A percentile compares a stretch with the other conserved stretches of the same genome.
These are phyloP conservation scores for Aspergillus sp. DNA, from an alignment of 2,329 filamentous ascomycete species.

Conservation along the genomic window DNA sequence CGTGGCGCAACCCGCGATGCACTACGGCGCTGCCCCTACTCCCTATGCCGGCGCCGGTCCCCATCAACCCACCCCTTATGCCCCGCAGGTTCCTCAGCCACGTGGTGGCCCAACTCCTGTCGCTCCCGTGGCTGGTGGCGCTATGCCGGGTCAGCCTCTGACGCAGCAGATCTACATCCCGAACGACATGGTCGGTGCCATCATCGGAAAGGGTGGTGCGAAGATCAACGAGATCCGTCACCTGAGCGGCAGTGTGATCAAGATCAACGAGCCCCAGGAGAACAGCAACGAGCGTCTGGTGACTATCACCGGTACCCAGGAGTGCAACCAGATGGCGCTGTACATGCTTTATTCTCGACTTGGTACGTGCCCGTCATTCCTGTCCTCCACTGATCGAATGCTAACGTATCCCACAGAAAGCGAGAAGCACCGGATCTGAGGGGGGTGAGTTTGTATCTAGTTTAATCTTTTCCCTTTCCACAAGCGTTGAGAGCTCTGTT, in stretches of 20 bases:
- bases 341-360: constrained; percentile 99
- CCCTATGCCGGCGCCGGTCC: constrained; percentile 78
- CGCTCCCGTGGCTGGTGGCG: constrained; percentile 63
- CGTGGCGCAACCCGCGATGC: constrained; percentile 65
- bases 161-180: constrained; percentile 99
- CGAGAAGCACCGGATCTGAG: constrained; percentile 70
- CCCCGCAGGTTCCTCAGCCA: constrained; percentile 58
- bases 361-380: constrained; percentile 54
- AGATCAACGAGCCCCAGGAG: constrained; percentile 99
- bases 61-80: constrained; percentile 71
- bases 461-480: constrained; percentile 12
- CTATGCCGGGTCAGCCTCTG: constrained; percentile 76
- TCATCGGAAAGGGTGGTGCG: constrained; percentile 95
- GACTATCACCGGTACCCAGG: constrained; percentile 94
- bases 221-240: constrained; percentile 99
- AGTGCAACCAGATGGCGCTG: constrained; percentile 99
- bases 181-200: constrained; percentile 99
- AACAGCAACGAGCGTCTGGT: constrained; percentile 98
- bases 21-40: constrained; percentile 73
- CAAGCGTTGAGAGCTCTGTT: constrained; percentile 24
- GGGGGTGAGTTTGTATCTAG: constrained; percentile 9
- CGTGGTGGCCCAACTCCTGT: constrained; percentile 67
- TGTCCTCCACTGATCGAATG: background rate
- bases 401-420: constrained; percentile 55
- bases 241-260: constrained; percentile 95